phyloP scores from a whole-genome alignment of 2,329 filamentous ascomycete species.

The Didymella keratinophila region DNA sequence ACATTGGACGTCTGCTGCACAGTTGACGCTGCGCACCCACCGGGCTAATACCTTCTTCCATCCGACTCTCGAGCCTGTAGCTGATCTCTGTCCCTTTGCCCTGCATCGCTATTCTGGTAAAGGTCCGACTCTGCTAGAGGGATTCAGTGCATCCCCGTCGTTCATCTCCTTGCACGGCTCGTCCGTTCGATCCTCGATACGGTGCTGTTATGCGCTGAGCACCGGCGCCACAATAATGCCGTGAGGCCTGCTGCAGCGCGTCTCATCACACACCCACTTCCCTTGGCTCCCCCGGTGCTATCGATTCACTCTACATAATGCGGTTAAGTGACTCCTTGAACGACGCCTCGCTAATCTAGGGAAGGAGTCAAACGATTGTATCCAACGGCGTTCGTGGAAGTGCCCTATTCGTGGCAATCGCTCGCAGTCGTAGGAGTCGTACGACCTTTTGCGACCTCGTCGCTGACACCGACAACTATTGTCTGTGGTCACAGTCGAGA shows the following conservation, averaged over 20 bases:
- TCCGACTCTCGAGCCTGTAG: constrained; percentile 14
- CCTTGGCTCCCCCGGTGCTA: constrained; percentile 2
- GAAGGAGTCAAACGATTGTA: background rate
- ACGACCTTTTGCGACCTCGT: constrained; percentile 4
- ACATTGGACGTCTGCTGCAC: background rate
- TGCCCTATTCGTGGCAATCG: constrained; percentile 3
- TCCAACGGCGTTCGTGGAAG: constrained; percentile 1
- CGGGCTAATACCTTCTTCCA: constrained; percentile 2
- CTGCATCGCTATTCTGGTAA: constrained; percentile 5
- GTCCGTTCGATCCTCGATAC: constrained; percentile 5
- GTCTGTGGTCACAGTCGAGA: constrained; percentile 10
- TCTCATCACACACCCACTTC: constrained; percentile 7
- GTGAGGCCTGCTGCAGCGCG: constrained; percentile 5
- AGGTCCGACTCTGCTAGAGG: constrained; percentile 7
- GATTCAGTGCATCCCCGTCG: background rate
- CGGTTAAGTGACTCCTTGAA: background rate
- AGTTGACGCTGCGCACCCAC: background rate
- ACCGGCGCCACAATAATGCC: constrained; percentile 18
- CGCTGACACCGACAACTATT: constrained; percentile 6
- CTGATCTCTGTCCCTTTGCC: constrained; percentile 13
- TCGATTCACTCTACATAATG: constrained; percentile 2
- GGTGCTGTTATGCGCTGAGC: constrained; percentile 13
- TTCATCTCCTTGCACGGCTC: constrained; percentile 8
- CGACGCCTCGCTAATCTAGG: background rate
- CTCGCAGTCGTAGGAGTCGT: constrained; percentile 5